Conservation (phyloP, 371 early-diverging fungal species). For the Zancudomyces culisetae region DNA sequence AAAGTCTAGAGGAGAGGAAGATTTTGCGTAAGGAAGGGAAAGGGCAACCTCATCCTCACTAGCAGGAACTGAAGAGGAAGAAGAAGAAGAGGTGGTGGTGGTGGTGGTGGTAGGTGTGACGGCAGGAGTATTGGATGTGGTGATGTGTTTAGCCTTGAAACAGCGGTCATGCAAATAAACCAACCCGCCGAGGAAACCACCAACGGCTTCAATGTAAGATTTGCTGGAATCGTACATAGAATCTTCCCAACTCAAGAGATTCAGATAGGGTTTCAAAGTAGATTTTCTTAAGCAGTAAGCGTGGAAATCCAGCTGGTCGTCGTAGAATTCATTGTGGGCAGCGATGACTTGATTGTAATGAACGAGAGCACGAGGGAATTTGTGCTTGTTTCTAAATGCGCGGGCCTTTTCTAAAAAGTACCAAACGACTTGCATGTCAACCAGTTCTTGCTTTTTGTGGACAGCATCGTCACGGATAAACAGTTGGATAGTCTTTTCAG, state of each 20-base stretch:
- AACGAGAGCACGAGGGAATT: slow-evolving; percentile 69
- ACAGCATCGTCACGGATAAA: slow-evolving; percentile 53
- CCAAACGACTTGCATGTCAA: slow-evolving; percentile 86
- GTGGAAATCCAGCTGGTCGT: slow-evolving; percentile 96
- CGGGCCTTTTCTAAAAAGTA: slow-evolving; percentile 56
- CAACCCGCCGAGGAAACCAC: slow-evolving; percentile 52
- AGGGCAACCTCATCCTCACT: not conserved
- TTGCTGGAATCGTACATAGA: slow-evolving; percentile 42
- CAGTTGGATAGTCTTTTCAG: slow-evolving; percentile 58
- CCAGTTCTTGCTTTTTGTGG: slow-evolving; percentile 59
- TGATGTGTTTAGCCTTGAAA: not conserved
- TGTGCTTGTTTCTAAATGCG: slow-evolving; percentile 40
- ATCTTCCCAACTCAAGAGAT: slow-evolving; percentile 60
- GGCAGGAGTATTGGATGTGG: not conserved
- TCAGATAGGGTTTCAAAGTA: slow-evolving; percentile 69
- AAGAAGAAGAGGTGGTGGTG: not conserved
- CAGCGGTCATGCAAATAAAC: slow-evolving; percentile 38
- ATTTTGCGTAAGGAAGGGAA: not conserved
- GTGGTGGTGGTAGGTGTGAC: not conserved
- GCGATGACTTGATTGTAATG: slow-evolving; percentile 62
- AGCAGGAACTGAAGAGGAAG: not conserved
- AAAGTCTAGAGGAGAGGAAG: not conserved
- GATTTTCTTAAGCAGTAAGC: slow-evolving; percentile 76
- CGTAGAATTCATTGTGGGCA: slow-evolving; percentile 60
- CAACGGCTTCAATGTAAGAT: slow-evolving; percentile 54